Evolutionary conservation across 495 filamentous ascomycete species (phyloP).

Genomic region (Lasiosphaeria miniovina): DNA sequence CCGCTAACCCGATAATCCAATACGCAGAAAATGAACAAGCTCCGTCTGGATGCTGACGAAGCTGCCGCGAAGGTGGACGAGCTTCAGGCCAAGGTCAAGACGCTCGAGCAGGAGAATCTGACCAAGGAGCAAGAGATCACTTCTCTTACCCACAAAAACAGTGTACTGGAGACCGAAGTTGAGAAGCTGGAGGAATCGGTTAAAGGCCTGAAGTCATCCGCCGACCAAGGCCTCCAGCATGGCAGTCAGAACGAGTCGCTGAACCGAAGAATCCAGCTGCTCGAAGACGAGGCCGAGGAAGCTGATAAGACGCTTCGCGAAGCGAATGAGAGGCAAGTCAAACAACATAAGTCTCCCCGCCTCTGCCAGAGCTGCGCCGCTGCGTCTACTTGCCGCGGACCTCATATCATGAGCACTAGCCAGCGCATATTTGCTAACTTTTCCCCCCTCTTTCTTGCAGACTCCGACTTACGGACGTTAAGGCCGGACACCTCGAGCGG

Average conservation of each 20-base stretch:
- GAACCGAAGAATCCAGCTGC: conserved; percentile 85
- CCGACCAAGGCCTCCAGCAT: conserved; percentile 68
- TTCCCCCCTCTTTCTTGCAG: conserved; percentile 42
- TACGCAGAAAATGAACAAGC: conserved; percentile 80
- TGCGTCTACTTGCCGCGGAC: too few species aligned
- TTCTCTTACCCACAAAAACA: conserved; percentile 88
- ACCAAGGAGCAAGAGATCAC: conserved; percentile 97
- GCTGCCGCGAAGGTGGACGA: conserved; percentile 76
- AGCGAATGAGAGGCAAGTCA: conserved; percentile 94
- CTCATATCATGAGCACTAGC: too few species aligned
- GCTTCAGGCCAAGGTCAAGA: conserved; percentile 79
- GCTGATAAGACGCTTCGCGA: conserved; percentile 91
- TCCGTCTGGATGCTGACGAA: conserved; percentile 90
- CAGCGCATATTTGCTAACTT: conserved; percentile 8
- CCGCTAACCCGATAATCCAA: conserved; percentile 21
- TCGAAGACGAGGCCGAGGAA: conserved; percentile 96
- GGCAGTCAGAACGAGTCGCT: conserved; percentile 84
- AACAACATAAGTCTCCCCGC: not conserved
- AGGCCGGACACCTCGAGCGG: conserved; percentile 98
- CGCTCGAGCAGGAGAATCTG: conserved; percentile 89
- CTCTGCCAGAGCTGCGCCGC: too few species aligned
- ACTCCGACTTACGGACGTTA: conserved; percentile 97
- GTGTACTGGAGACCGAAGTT: conserved; percentile 80
- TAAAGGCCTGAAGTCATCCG: conserved; percentile 74
- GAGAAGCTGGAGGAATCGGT: conserved; percentile 80